Conservation (phyloP, 257 asterid species). For the Cinchona pubescens region DNA sequence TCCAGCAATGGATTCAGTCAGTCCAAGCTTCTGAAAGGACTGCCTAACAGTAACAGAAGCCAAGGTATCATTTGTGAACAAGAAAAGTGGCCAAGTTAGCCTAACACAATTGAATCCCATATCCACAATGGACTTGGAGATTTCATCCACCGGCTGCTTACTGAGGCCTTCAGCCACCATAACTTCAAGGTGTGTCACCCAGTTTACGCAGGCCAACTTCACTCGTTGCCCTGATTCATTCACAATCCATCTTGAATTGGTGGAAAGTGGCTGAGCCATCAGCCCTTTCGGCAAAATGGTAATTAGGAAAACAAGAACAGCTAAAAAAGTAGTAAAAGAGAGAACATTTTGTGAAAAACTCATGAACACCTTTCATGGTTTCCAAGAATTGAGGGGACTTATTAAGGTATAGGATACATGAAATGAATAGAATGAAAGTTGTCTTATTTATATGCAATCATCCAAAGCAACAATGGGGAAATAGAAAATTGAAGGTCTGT, state of each 20-base stretch:
- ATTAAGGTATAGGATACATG: neutral
- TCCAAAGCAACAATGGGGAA: neutral
- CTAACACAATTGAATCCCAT: constrained; percentile 91
- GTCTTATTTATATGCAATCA: constrained; percentile 1
- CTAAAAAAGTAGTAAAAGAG: neutral
- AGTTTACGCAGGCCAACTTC: constrained; percentile 81
- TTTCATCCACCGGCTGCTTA: constrained; percentile 68
- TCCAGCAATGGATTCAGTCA: constrained; percentile 58
- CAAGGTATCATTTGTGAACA: constrained; percentile 70
- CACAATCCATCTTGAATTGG: constrained; percentile 81
- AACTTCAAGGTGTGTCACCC: constrained; percentile 88
- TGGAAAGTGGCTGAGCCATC: constrained; percentile 53
- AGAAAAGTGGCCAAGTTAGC: constrained; percentile 88
- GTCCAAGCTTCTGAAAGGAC: constrained; percentile 65
- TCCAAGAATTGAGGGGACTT: neutral
- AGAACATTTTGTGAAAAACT: neutral
- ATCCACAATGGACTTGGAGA: constrained; percentile 42
- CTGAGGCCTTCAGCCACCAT: constrained; percentile 94
- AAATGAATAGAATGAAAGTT: neutral
- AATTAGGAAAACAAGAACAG: neutral
- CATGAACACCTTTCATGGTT: neutral
- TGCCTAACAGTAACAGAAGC: constrained; percentile 59
- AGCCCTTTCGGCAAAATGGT: neutral
- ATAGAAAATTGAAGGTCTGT: neutral
- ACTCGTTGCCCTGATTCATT: constrained; percentile 64